Base-by-base conservation (phyloP, 768 basidiomycete genomes). In the Tubosaeta brunneosetosa region DNA sequence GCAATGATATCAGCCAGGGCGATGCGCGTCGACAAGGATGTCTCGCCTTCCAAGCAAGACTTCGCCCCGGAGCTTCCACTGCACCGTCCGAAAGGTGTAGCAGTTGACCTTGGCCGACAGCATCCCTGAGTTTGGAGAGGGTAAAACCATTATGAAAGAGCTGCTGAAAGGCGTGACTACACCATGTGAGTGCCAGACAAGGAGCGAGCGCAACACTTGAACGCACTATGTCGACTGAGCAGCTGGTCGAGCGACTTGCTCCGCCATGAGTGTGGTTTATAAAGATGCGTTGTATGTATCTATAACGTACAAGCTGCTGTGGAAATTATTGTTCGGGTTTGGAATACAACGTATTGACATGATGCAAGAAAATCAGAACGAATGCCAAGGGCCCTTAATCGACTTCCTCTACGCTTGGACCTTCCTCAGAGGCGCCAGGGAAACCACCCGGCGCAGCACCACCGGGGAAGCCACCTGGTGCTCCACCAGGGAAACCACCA, bases 331-430 rank as follows among this genome's bases (percentile, higher is more conserved):
- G 44, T 33, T 55, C 70, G 60, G 44, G 44, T 33, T 55, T 68
- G 60, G 44, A 53, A 53, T 66, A 69, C 64, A 62, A 58, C 61
- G 51, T 68, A 68, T 51, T 59, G 58, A 57, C 62, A 62, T 46
- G 51, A 68, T 70, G 68, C 68, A 54, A 55, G 53, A 58, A 53
- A 58, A 61, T 61, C 52, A 43, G 44, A 66, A 54, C 55, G 48
- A 43, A 61, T 56, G 59, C 64, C 36, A 58, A 60, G 58, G 52
- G 50, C 58, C 53, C 57, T 79, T 80, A 89, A 69, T 89, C 86
- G 62, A 93, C 92, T 75, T 94, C 91, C 78, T 94, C 91, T 49
- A 94, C 91, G 53, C 84, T 86, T 43, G 91, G 92, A 42, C 92
- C 93, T 29, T 91, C 91, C 69, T 88, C 89, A 46, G 74, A 71